Base-by-base conservation (phyloP, 257 asterid species). In the Penstemon newberryi region DNA sequence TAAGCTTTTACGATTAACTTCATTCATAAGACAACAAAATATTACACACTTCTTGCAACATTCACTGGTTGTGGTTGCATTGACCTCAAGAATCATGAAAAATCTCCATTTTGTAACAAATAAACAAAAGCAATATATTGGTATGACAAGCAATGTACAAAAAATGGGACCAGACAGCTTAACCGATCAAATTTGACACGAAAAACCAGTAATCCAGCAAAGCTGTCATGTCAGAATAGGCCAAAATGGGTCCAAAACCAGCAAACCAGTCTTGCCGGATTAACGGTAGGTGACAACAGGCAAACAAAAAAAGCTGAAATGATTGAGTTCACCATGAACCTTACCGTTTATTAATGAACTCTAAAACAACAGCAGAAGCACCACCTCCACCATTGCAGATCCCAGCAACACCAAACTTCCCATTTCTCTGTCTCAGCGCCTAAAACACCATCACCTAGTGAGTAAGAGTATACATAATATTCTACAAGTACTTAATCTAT, bases 321-420 rank as follows among this genome's bases (percentile, higher is more conserved):
- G 8, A 46, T 33, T 42, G 57, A 67, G 45, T 63, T 39, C 5
- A 3, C 3, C 11, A 9, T 49, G 63, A 70, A 65, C 8, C 77
- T 56, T 58, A 81, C 85, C 69, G 43, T 25, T 71, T 71, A 66
- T 71, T 42, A 15, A 82, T 60, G 76, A 90, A 74, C 82, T 93
- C 98, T 25, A 90, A 54, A 73, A 90, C 97, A 42, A 90, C 74
- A 55, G 98, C 86, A 63, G 98, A 93, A 69, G 98, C 96, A 66
- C 98, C 98, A 59, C 98, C 98, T 75, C 97, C 98, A 25, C 98
- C 98, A 50, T 92, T 92, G 89, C 98, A 93, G 66, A 90, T 60
- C 70, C 92, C 90, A 61, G 95, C 99, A 64, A 84, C 97, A 72
- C 98, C 99, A 72, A 81, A 85, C 81, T 70, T 88, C 25, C 89